Conservation (phyloP, 495 filamentous ascomycete genomes). For the Podospora australis region DNA sequence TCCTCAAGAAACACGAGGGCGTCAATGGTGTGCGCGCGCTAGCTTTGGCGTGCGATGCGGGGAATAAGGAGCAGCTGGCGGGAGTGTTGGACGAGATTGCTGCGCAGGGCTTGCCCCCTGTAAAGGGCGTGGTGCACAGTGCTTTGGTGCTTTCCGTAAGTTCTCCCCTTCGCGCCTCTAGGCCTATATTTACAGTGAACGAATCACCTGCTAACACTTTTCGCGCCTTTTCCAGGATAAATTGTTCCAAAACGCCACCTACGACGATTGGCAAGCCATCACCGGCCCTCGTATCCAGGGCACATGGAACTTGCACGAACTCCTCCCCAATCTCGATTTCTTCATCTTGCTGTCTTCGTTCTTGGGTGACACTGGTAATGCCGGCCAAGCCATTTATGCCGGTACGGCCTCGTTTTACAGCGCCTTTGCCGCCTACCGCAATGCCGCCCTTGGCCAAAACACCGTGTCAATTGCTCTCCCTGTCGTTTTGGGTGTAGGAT, state of each 20-base stretch:
- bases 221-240: too few relatives aligned
- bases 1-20: neutral
- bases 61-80: neutral
- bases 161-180: too few relatives aligned
- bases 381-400: neutral
- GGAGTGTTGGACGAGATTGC: neutral
- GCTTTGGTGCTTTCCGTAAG: neutral
- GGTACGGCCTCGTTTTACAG: neutral
- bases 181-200: too few relatives aligned
- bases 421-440: neutral
- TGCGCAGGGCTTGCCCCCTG: neutral
- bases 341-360: neutral
- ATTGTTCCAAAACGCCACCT: neutral
- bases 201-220: too few relatives aligned
- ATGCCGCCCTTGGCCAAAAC: neutral
- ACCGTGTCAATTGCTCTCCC: neutral
- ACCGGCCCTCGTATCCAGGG: neutral
- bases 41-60: neutral
- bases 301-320: neutral
- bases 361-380: neutral
- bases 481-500: neutral
- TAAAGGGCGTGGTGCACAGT: neutral
- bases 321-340: neutral
- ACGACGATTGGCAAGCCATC: neutral
- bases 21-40: neutral